phyloP scores from a whole-genome alignment of 768 basidiomycete genomes.

The Trametopsis cervina region DNA sequence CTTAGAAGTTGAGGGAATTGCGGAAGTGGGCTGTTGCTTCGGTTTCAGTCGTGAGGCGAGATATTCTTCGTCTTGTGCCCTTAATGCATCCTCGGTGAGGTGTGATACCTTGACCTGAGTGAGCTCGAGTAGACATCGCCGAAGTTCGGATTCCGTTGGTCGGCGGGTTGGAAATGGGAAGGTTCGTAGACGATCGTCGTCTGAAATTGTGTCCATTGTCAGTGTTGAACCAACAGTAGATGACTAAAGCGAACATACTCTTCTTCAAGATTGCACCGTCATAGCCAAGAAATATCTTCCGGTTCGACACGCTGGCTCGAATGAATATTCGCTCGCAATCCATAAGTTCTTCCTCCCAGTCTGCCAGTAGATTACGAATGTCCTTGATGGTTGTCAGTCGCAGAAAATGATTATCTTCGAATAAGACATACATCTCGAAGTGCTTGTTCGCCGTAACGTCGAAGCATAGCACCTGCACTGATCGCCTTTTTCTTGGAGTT shows the following conservation, averaged over 20 bases:
- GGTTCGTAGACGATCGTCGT: constrained; percentile 74
- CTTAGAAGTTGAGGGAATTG: constrained; percentile 27
- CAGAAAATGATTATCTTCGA: not conserved
- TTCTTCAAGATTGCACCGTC: constrained; percentile 72
- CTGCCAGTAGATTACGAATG: constrained; percentile 72
- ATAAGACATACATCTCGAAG: constrained; percentile 64
- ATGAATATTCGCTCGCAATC: constrained; percentile 90
- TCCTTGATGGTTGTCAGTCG: constrained; percentile 44
- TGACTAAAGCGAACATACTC: constrained; percentile 24
- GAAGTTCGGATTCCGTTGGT: constrained; percentile 91
- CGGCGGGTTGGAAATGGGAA: constrained; percentile 96
- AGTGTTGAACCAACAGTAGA: not conserved
- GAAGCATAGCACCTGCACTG: constrained; percentile 88
- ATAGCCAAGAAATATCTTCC: constrained; percentile 86
- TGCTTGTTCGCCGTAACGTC: constrained; percentile 93
- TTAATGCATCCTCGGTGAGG: constrained; percentile 78
- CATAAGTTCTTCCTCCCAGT: constrained; percentile 84
- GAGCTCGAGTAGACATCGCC: constrained; percentile 82
- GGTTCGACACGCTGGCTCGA: constrained; percentile 81
- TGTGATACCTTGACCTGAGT: constrained; percentile 80
- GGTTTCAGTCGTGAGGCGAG: constrained; percentile 85
- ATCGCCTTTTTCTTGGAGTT: constrained; percentile 89
- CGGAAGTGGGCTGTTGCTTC: constrained; percentile 37
- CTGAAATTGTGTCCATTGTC: constrained; percentile 16
- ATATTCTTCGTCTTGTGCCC: constrained; percentile 82